Evolutionary conservation across 2,329 filamentous ascomycete species (phyloP).

Genomic region (Byssochlamys sp.): DNA sequence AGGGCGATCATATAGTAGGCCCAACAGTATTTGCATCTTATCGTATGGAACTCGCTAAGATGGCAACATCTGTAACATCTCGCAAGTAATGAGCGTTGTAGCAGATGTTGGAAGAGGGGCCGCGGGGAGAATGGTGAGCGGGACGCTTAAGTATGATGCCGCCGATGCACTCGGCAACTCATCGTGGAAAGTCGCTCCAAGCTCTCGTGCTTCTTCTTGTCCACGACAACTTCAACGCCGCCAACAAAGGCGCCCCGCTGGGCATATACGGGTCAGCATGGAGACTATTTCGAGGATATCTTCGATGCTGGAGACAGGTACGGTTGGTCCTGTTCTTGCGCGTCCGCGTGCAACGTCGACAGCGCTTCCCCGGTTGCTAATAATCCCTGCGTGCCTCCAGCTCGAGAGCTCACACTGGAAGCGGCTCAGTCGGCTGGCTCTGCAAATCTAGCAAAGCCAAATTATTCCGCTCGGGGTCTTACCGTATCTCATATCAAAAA

Average conservation of each 20-base stretch:
- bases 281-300: slow-evolving; percentile 94
- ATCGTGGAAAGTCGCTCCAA: slow-evolving; percentile 2
- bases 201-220: slow-evolving; percentile 12
- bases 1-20: not conserved
- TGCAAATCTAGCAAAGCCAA: slow-evolving; percentile 42
- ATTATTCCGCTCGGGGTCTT: slow-evolving; percentile 54
- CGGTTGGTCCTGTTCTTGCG: slow-evolving; percentile 17
- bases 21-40: not conserved
- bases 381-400: slow-evolving; percentile 39
- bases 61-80: not conserved
- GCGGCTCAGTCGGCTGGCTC: slow-evolving; percentile 76
- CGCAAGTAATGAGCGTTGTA: not conserved
- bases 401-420: slow-evolving; percentile 93
- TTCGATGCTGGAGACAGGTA: slow-evolving; percentile 87
- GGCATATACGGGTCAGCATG: slow-evolving; percentile 47
- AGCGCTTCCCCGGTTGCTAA: slow-evolving; percentile 9
- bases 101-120: not conserved
- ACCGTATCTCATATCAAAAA: slow-evolving; percentile 84
- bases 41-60: not conserved
- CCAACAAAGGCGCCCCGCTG: not conserved
- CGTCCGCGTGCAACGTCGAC: not conserved
- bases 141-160: not conserved
- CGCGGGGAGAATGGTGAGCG: not conserved
- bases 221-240: slow-evolving; percentile 12
- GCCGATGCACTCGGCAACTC: not conserved